Evolutionary conservation across 75 land plant species (phyloP).

Genomic region (Sequoiadendron giganteum): DNA sequence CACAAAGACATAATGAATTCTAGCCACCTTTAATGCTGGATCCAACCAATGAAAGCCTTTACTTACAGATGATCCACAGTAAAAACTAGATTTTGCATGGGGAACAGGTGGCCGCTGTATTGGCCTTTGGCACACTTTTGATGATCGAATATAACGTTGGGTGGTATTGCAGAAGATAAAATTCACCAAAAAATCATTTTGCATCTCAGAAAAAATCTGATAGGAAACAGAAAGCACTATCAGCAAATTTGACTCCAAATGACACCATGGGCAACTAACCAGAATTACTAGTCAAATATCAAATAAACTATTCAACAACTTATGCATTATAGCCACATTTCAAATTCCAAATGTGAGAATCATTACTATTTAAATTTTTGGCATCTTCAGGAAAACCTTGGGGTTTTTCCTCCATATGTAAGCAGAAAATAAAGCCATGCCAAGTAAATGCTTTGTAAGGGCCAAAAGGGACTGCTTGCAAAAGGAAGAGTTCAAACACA

Average conservation of each 20-base stretch:
- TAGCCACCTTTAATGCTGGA: neutral
- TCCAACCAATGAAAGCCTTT: neutral
- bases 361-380: neutral
- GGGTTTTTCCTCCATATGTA: neutral
- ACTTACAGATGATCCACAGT: slow-evolving; percentile 87
- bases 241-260: neutral
- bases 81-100: slow-evolving; percentile 71
- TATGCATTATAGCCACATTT: neutral
- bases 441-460: neutral
- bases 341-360: neutral
- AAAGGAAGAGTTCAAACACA: neutral
- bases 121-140: slow-evolving; percentile 58
- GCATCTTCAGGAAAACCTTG: neutral
- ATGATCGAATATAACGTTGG: slow-evolving; percentile 78
- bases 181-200: slow-evolving; percentile 89
- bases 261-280: too few relatives aligned
- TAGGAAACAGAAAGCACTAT: neutral
- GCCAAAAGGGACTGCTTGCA: neutral
- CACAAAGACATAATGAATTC: neutral
- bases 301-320: neutral
- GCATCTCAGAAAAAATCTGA: slow-evolving; percentile 89
- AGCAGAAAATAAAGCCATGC: neutral
- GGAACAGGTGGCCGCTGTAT: slow-evolving; percentile 70
- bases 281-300: neutral
- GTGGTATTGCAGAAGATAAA: slow-evolving; percentile 97